Evolutionary conservation across 208 protist genomes (phyloP).

Genomic region (Leishmania tropica): DNA sequence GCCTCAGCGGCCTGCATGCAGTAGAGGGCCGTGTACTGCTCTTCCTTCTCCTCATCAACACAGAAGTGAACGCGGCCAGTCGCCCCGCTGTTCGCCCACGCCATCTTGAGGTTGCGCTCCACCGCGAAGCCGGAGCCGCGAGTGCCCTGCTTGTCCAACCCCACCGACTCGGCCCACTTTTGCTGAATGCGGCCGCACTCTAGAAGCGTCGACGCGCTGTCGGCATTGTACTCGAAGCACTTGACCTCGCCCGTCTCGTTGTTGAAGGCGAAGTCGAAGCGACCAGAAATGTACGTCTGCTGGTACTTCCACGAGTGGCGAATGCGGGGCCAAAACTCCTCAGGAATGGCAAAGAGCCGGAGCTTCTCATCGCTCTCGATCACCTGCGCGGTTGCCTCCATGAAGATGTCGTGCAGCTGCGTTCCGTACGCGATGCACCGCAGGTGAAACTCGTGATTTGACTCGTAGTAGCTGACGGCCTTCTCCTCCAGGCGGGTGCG

Average conservation of each 20-base stretch:
- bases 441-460: conserved; percentile 76
- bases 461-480: conserved; percentile 81
- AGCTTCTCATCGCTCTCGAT: conserved; percentile 79
- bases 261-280: conserved; percentile 92
- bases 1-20: conserved; percentile 70
- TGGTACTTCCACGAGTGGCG: conserved; percentile 80
- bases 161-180: conserved; percentile 84
- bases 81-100: conserved; percentile 63
- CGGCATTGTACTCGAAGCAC: conserved; percentile 94
- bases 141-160: conserved; percentile 57
- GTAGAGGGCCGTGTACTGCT: conserved; percentile 89
- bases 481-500: conserved; percentile 59
- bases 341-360: conserved; percentile 66
- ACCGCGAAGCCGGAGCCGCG: conserved; percentile 67
- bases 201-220: conserved; percentile 88
- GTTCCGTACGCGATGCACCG: conserved; percentile 61
- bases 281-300: conserved; percentile 75
- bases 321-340: conserved; percentile 88
- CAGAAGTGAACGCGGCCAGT: conserved; percentile 88
- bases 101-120: conserved; percentile 54
- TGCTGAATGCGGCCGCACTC: conserved; percentile 89
- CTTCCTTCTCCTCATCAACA: conserved; percentile 87
- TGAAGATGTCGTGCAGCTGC: conserved; percentile 82
- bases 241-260: conserved; percentile 74
- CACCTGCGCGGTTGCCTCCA: conserved; percentile 87